Evolutionary conservation across 2,329 filamentous ascomycete species (phyloP).

Genomic region (Aspergillus pseudotamarii): DNA sequence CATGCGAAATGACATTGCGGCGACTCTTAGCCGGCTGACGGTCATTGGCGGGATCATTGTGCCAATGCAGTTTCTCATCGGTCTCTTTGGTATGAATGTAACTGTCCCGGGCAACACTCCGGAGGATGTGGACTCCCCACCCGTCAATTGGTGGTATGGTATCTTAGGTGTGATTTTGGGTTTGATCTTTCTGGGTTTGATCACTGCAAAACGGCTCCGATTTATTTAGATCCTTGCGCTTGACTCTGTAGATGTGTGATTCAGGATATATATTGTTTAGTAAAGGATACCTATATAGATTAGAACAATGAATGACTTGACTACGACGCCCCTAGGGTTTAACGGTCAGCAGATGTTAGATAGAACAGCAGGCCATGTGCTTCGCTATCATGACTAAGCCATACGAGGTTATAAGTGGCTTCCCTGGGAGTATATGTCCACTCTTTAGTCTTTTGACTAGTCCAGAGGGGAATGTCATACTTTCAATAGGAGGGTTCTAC

Average conservation of each 20-base stretch:
- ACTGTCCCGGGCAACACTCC: constrained; percentile 38
- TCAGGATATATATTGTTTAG: not conserved
- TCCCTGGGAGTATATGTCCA: too few species aligned
- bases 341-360: too few species aligned
- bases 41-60: constrained; percentile 88
- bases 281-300: not conserved
- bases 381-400: too few species aligned
- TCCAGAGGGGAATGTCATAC: too few species aligned
- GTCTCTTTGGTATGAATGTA: constrained; percentile 51
- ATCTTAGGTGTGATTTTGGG: constrained; percentile 42
- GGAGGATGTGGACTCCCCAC: not conserved
- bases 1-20: constrained; percentile 81
- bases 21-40: constrained; percentile 86
- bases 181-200: constrained; percentile 25
- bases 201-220: constrained; percentile 37
- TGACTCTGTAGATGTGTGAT: not conserved
- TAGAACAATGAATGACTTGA: not conserved
- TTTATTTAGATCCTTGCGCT: not conserved
- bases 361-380: too few species aligned
- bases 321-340: not conserved
- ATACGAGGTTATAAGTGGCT: too few species aligned
- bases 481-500: too few species aligned
- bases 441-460: too few species aligned
- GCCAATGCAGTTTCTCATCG: constrained; percentile 82
- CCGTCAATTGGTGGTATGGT: constrained; percentile 45